Base-by-base conservation (phyloP, 1,284 basidiomycete genomes). In the Cutaneotrichosporon spelunceum region DNA sequence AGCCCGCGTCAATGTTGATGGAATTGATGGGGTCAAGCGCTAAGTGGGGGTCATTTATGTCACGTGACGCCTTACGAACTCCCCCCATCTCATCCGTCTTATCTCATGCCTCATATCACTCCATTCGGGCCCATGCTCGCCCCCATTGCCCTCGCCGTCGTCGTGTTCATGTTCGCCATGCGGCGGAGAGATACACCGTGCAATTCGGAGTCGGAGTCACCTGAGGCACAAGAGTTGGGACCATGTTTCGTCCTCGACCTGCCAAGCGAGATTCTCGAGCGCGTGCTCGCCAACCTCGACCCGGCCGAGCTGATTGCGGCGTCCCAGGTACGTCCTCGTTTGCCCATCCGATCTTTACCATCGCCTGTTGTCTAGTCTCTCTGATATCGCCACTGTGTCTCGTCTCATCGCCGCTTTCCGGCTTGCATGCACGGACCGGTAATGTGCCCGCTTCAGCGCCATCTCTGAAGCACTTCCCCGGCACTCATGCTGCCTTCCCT, bases 251-350 rank as follows among this genome's bases (percentile, higher is more conserved):
- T 63, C 3, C 53, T 59, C 29, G 30, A 16, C 1, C 27, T 63
- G 19, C 61, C 61, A 6, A 42, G 50, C 13, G 62, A 63, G 50
- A 27, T 63, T 4, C 54, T 63, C 6, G 57, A 59, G 42, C 57
- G 45, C 10, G 47, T 53, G 19, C 55, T 63, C 10, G 42, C 21
- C 7, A 39, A 29, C 39, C 44, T 56, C 9, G 42, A 33, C n/a
- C 30, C 36, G 9, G 5, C 9, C 1, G 54, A 54, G 47, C 29
- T 56, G 9, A 10, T 27, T 26, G 13, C 29, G 2, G 61, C 53
- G 4, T 13, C 34, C 2, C 36, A 45, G 57, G 61, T 62, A 21
- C 7, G 57, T 55, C 4, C 1, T 33, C 13, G 30, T 33, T 33
- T 11, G 13, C 2, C 30, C 30, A 33, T 33, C n/a, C n/a, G n/a